These are phyloP conservation scores for Plasmodium ovale DNA, from an alignment of 169 alveolate species.

Conservation along the genomic window DNA sequence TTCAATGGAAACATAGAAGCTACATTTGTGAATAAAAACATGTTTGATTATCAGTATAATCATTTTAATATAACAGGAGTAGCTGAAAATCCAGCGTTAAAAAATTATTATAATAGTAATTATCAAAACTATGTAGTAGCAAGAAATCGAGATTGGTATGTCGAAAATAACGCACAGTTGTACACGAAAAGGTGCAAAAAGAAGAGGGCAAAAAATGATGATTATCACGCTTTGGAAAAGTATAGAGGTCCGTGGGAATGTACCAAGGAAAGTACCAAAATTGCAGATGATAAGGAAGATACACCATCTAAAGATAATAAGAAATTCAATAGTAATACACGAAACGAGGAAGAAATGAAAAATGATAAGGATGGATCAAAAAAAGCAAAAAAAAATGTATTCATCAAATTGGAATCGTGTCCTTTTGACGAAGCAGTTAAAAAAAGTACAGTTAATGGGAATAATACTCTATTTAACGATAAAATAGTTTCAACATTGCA, in stretches of 20 bases:
- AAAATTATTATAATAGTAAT: constrained; percentile 42
- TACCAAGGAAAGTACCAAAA: constrained; percentile 1
- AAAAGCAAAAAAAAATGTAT: constrained; percentile 3
- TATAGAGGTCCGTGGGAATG: constrained; percentile 72
- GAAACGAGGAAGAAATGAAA: constrained; percentile 9
- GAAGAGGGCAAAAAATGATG: constrained; percentile 29
- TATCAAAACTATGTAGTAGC: constrained; percentile 49
- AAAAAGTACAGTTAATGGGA: constrained; percentile 42
- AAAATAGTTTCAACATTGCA: constrained; percentile 72
- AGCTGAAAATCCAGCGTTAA: constrained; percentile 73
- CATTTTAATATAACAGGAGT: constrained; percentile 66
- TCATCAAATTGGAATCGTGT: constrained; percentile 52
- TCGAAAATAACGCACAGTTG: constrained; percentile 23
- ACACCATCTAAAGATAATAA: neutral
- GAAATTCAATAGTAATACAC: constrained; percentile 5
- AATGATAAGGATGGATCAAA: constrained; percentile 9
- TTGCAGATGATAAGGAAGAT: constrained; percentile 9
- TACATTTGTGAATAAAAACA: constrained; percentile 58
- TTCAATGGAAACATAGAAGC: constrained; percentile 63
- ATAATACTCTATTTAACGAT: constrained; percentile 63
- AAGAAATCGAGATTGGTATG: constrained; percentile 2
- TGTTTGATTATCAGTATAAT: constrained; percentile 75
- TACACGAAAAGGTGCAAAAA: constrained; percentile 16
- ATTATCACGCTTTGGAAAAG: constrained; percentile 18
- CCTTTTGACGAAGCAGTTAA: constrained; percentile 70